phyloP scores from a whole-genome alignment of 192 early-diverging fungal genomes.

The Dissophora ornata region DNA sequence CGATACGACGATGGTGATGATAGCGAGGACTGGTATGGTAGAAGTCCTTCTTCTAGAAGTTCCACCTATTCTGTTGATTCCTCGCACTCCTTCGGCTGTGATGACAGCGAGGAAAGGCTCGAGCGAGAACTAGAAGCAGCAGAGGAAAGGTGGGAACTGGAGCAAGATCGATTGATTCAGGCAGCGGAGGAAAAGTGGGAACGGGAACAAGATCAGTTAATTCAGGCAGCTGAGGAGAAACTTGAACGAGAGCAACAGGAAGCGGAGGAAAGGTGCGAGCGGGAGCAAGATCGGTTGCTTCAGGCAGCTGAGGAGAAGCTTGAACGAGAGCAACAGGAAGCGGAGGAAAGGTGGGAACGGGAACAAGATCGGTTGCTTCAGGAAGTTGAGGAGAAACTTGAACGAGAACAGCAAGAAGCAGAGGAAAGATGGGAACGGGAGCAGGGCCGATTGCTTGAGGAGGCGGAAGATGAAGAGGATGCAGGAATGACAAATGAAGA shows the following conservation, averaged over 20 bases:
- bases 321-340: constrained; percentile 5
- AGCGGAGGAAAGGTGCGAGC: constrained; percentile 3
- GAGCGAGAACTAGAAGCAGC: neutral
- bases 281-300: constrained; percentile 2
- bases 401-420: neutral
- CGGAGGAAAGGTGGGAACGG: constrained; percentile 8
- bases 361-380: neutral
- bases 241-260: neutral
- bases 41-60: too few relatives aligned
- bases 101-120: constrained; percentile 5
- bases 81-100: too few relatives aligned
- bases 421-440: neutral
- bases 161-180: neutral
- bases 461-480: constrained; percentile 3
- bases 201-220: neutral
- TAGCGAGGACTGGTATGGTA: neutral
- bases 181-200: too few relatives aligned
- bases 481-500: too few relatives aligned
- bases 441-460: neutral
- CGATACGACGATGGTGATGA: neutral
- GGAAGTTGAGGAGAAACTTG: neutral
- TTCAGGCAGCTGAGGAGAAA: neutral
- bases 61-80: too few relatives aligned
- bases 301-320: neutral
- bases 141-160: neutral